Conservation (phyloP, 2,329 filamentous ascomycete species). For the Dactylellina sp. region DNA sequence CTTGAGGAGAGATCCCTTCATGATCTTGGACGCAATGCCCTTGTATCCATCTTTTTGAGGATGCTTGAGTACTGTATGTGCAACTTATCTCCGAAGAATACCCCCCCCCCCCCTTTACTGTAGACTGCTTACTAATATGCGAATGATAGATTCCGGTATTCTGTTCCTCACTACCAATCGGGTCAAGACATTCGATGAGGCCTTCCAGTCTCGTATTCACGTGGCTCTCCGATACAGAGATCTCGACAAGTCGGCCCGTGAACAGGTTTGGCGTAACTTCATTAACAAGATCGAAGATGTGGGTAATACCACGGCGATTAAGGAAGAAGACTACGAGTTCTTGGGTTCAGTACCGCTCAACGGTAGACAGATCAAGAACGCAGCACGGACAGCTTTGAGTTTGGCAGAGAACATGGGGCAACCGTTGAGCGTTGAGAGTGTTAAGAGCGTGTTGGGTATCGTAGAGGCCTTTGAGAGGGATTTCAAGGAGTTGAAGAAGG, state of each 20-base stretch:
- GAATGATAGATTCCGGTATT: slow-evolving; percentile 62
- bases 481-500: slow-evolving; percentile 64
- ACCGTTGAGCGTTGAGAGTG: slow-evolving; percentile 58
- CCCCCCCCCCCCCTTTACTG: not conserved
- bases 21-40: slow-evolving; percentile 84
- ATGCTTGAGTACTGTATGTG: slow-evolving; percentile 64
- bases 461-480: slow-evolving; percentile 68
- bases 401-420: slow-evolving; percentile 59
- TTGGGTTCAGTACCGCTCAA: slow-evolving; percentile 60
- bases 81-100: not conserved
- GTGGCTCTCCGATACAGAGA: slow-evolving; percentile 62
- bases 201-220: slow-evolving; percentile 64
- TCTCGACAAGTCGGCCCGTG: slow-evolving; percentile 59
- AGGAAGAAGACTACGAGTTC: slow-evolving; percentile 49
- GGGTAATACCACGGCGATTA: slow-evolving; percentile 44
- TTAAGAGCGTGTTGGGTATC: slow-evolving; percentile 61
- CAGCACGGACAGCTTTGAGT: slow-evolving; percentile 61
- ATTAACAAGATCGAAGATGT: slow-evolving; percentile 58
- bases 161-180: slow-evolving; percentile 66
- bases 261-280: slow-evolving; percentile 61
- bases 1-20: slow-evolving; percentile 84
- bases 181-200: slow-evolving; percentile 64
- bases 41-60: slow-evolving; percentile 71
- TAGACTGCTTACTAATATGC: slow-evolving; percentile 3
- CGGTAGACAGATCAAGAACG: slow-evolving; percentile 63